Conservation (phyloP, 2,329 filamentous ascomycete species). For the Trichoderma simmonsii region DNA sequence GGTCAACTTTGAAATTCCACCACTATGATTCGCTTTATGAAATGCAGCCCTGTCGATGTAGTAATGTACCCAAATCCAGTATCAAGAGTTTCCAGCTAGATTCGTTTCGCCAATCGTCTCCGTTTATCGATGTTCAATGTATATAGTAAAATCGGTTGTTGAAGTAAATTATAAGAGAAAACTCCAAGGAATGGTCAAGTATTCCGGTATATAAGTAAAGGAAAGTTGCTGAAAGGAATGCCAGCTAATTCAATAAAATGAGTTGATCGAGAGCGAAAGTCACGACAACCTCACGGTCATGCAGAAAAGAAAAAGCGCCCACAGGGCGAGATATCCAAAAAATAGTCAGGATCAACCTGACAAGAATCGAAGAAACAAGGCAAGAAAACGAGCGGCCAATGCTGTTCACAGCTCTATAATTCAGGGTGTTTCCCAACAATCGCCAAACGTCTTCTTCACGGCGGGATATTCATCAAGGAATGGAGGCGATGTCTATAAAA, state of each 20-base stretch:
- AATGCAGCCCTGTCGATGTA: neutral
- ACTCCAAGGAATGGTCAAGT: slow-evolving; percentile 17
- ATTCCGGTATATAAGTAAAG: neutral
- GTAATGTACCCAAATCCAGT: neutral
- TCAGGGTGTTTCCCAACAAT: neutral
- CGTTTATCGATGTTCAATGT: neutral
- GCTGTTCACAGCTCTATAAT: neutral
- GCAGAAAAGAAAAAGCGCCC: slow-evolving; percentile 20
- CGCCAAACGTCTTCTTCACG: neutral
- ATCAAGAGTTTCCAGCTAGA: slow-evolving; percentile 4
- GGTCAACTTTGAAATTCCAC: slow-evolving; percentile 20
- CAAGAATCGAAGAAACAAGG: slow-evolving; percentile 21
- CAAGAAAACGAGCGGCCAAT: slow-evolving; percentile 21
- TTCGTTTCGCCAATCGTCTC: slow-evolving; percentile 5
- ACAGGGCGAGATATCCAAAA: slow-evolving; percentile 26
- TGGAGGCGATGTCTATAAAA: neutral
- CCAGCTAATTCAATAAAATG: neutral
- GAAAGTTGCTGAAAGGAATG: neutral
- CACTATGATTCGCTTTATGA: neutral
- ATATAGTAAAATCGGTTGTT: neutral
- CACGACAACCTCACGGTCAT: neutral
- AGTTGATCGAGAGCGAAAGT: neutral
- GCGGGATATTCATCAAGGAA: slow-evolving; percentile 6
- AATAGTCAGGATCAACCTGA: slow-evolving; percentile 11
- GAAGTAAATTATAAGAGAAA: slow-evolving; percentile 2